Base-by-base conservation (phyloP, 495 filamentous ascomycete genomes). In the Neurospora sp. region DNA sequence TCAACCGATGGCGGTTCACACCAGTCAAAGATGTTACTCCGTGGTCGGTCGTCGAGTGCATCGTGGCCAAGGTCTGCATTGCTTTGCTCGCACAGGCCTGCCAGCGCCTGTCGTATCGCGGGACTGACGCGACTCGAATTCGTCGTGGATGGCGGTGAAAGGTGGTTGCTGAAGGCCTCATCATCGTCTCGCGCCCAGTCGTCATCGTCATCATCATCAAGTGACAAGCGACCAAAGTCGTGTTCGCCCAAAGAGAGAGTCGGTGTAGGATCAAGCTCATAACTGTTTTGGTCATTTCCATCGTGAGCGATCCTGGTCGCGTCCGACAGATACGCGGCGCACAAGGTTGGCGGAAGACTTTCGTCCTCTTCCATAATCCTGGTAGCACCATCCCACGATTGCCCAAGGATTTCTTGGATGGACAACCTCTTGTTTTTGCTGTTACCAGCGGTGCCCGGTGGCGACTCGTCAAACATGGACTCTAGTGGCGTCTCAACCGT, bases 11-110 rank as follows among this genome's bases (percentile, higher is more conserved):
- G 79, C 42, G 92, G 88, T 79, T 97, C 94, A 69, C 91, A 91
- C 93, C 94, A 97, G 80, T 97, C 93, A 77, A 96, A 97, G 35
- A 95, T 87, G 77, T 87, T 92, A 72, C 86, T 88, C 73, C 86
- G 83, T 20, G 86, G 86, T 73, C 86, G 83, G 69, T 87, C 86
- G 69, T 78, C 83, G 44, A 80, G 78, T 74, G 75, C 62, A 18
- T 82, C 79, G 71, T 77, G 76, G 37, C 80, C 72, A 27, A 72
- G 77, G 49, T 84, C 79, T 60, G 73, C 70, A 71, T 75, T 79
- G 46, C 62, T 78, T 75, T 84, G 84, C 37, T 84, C 82, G 39
- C 78, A 86, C n/a, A 85, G 77, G 71, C 74, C 81, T 23, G 78
- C 80, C 20, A 87, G 76, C 11, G 84, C 84, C 23, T 80, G 80